Evolutionary conservation across 768 basidiomycete genomes (phyloP).

Genomic region (Lentinula edodes): DNA sequence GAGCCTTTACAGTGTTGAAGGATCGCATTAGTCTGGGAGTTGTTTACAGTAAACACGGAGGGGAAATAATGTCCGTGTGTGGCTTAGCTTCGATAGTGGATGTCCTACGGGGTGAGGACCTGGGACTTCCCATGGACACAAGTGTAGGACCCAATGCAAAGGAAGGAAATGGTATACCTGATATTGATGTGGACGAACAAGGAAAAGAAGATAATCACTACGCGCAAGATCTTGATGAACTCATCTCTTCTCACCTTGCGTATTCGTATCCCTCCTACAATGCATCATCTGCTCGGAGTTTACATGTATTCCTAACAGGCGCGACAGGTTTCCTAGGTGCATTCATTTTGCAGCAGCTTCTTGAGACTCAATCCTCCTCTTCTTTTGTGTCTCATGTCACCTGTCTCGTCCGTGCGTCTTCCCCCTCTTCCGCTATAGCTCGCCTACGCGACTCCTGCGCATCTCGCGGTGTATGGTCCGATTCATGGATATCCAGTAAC

Average conservation of each 20-base stretch:
- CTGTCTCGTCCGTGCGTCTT: slow-evolving; percentile 81
- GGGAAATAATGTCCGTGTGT: slow-evolving; percentile 74
- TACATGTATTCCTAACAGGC: slow-evolving; percentile 92
- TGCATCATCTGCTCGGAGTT: slow-evolving; percentile 44
- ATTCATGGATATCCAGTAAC: slow-evolving; percentile 65
- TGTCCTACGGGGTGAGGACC: slow-evolving; percentile 66
- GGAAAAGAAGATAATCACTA: slow-evolving; percentile 51
- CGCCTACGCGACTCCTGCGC: slow-evolving; percentile 67
- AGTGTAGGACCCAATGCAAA: not conserved
- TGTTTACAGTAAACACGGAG: slow-evolving; percentile 46
- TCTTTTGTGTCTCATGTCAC: slow-evolving; percentile 78
- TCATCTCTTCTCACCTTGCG: slow-evolving; percentile 51
- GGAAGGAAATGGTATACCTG: not conserved
- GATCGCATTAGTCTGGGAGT: slow-evolving; percentile 62
- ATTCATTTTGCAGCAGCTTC: slow-evolving; percentile 80
- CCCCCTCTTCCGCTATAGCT: slow-evolving; percentile 51
- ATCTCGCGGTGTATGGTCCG: slow-evolving; percentile 86
- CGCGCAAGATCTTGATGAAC: slow-evolving; percentile 65
- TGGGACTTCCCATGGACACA: slow-evolving; percentile 48
- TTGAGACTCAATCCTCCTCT: slow-evolving; percentile 37
- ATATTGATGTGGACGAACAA: slow-evolving; percentile 16
- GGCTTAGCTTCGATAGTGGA: slow-evolving; percentile 78
- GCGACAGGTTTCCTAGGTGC: slow-evolving; percentile 97
- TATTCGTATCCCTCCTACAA: slow-evolving; percentile 58
- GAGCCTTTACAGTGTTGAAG: slow-evolving; percentile 83